Evolutionary conservation across 2,329 filamentous ascomycete genomes (phyloP).

Genomic region (Elsinoe batatas): DNA sequence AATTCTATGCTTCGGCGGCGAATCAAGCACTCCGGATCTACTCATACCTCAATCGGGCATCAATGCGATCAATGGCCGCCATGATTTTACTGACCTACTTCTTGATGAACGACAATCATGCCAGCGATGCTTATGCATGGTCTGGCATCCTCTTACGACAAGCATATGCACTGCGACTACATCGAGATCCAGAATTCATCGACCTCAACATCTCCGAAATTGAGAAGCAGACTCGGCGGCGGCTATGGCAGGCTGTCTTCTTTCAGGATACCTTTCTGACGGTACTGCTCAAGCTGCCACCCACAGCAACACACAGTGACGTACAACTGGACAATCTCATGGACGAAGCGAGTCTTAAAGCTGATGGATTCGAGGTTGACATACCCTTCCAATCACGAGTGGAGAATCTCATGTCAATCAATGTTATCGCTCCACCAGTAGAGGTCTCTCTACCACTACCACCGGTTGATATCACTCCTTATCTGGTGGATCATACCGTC

Average conservation of each 20-base stretch:
- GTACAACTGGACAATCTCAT: slow-evolving; percentile 64
- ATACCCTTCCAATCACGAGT: slow-evolving; percentile 39
- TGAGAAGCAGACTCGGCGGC: slow-evolving; percentile 69
- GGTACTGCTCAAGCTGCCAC: slow-evolving; percentile 65
- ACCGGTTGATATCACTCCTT: slow-evolving; percentile 18
- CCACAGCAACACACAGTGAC: slow-evolving; percentile 69
- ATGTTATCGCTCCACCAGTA: slow-evolving; percentile 36
- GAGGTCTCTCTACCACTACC: slow-evolving; percentile 26
- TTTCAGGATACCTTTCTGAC: slow-evolving; percentile 76
- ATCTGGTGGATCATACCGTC: slow-evolving; percentile 24
- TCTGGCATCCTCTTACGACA: slow-evolving; percentile 67
- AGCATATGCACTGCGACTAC: slow-evolving; percentile 70
- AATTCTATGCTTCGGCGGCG: slow-evolving; percentile 66
- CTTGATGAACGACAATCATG: slow-evolving; percentile 77
- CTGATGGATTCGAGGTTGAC: slow-evolving; percentile 51
- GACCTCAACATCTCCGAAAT: slow-evolving; percentile 56
- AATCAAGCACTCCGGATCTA: slow-evolving; percentile 68
- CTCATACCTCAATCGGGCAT: slow-evolving; percentile 66
- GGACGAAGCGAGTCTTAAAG: slow-evolving; percentile 48
- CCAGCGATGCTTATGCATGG: slow-evolving; percentile 74
- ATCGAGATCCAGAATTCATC: slow-evolving; percentile 66
- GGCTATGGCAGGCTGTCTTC: slow-evolving; percentile 72
- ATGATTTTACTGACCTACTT: slow-evolving; percentile 81
- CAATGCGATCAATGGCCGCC: slow-evolving; percentile 62
- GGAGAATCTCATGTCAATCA: slow-evolving; percentile 44